phyloP scores from a whole-genome alignment of 2,329 filamentous ascomycete species.

The Fusarium chlamydosporum region DNA sequence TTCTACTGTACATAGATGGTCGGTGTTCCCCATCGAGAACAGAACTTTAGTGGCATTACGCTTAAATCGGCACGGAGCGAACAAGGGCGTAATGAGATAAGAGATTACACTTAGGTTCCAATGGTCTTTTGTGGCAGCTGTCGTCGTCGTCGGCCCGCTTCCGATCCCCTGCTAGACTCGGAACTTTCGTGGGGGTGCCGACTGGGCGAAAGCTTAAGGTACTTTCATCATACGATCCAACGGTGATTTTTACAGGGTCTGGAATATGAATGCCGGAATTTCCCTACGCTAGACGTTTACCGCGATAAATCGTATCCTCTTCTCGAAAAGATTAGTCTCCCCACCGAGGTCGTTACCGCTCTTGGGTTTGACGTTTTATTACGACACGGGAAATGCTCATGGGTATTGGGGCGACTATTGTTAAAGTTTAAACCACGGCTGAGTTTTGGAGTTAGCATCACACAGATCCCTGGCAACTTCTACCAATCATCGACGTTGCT shows the following conservation, averaged over 20 bases:
- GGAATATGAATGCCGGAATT: background rate
- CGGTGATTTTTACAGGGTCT: background rate
- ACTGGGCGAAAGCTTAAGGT: constrained; percentile 38
- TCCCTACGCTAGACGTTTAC: background rate
- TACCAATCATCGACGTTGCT: constrained; percentile 7
- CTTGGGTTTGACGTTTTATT: too few relatives aligned
- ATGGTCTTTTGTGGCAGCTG: background rate
- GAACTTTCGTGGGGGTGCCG: constrained; percentile 27
- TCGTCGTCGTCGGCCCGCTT: constrained; percentile 8
- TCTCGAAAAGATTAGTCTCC: background rate
- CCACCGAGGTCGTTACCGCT: too few relatives aligned
- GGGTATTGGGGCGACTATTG: background rate
- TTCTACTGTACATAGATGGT: background rate
- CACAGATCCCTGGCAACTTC: background rate
- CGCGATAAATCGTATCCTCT: background rate
- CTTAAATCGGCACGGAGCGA: constrained; percentile 18
- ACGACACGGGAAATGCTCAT: background rate
- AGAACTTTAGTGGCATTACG: background rate
- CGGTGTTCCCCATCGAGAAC: background rate
- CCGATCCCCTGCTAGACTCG: constrained; percentile 24
- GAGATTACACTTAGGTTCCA: background rate
- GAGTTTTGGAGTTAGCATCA: background rate
- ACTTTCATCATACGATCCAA: constrained; percentile 24
- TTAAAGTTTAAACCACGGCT: background rate
- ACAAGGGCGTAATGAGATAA: background rate